Base-by-base conservation (phyloP, 2,329 filamentous ascomycete genomes). In the Cyclaneusma minus region DNA sequence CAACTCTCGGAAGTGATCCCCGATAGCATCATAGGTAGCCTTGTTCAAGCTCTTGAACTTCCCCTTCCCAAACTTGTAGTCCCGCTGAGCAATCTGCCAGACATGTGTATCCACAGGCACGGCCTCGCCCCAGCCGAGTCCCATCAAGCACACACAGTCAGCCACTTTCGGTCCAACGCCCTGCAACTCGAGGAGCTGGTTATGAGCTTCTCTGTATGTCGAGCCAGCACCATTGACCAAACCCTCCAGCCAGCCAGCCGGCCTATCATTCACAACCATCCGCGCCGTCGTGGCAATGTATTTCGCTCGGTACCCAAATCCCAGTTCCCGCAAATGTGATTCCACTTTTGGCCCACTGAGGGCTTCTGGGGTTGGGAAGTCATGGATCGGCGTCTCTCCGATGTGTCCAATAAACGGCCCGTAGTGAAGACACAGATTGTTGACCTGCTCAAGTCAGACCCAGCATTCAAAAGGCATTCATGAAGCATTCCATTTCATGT, bases 51-150 rank as follows among this genome's bases (percentile, higher is more conserved):
- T 87, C 44, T 84, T 87, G 34, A 79, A 64, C 44, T 82, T 87
- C 6, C 69, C 71, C 41, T 74, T 81, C 5, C 82, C 81, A 42
- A 98, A 92, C 32, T 76, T 84, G 55, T 98, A 98, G 50, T 98
- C 89, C 28, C 89, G 66, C 49, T 91, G 82, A 1, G 89, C 91
- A 44, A 98, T 95, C 56, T 95, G 85, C 87, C 85, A 95, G 8
- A 98, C 83, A 52, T 98, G 91, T 2, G 91, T 98, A 50, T 98
- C 89, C 16, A 98, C 81, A 0, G 89, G 89, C 2, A 98, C 85
- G 3, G 85, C 75, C 52, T 95, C 87, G 16, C 79, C 79, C 87
- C 91, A 98, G 15, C 85, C 87, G 9, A 98, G 56, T 0, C 91
- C 91, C 79, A 98, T 94, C 12, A 98, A 58, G 45, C 81, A 93